phyloP scores from a whole-genome alignment of 768 basidiomycete genomes.

The Trametes elegans region DNA sequence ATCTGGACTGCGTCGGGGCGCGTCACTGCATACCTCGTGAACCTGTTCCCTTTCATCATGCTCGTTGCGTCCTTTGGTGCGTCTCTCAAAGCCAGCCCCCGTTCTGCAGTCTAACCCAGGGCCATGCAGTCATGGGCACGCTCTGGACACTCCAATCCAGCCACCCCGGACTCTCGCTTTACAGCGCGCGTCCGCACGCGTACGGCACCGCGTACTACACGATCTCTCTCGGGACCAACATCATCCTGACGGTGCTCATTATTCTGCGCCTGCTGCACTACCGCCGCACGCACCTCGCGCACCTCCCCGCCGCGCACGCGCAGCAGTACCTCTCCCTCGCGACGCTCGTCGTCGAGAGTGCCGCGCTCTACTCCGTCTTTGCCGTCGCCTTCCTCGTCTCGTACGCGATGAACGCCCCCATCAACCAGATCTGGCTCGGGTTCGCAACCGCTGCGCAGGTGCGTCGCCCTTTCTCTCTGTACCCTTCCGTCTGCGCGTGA shows the following conservation, averaged over 20 bases:
- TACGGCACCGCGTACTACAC: constrained; percentile 26
- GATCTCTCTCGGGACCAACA: constrained; percentile 26
- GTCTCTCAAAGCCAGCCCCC: neutral
- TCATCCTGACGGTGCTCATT: constrained; percentile 28
- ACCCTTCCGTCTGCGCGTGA: neutral
- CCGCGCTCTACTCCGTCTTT: constrained; percentile 28
- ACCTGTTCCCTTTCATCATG: constrained; percentile 11
- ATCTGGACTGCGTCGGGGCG: constrained; percentile 17
- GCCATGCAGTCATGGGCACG: constrained; percentile 17
- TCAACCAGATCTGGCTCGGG: constrained; percentile 25
- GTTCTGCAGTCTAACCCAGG: neutral
- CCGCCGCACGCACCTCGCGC: constrained; percentile 21
- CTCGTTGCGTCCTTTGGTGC: constrained; percentile 18
- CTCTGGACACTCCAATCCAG: constrained; percentile 19
- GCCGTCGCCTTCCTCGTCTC: constrained; percentile 28
- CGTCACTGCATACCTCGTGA: constrained; percentile 2
- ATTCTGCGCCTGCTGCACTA: constrained; percentile 21
- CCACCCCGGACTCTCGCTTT: constrained; percentile 22
- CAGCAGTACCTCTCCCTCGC: constrained; percentile 24
- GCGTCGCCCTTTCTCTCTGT: neutral
- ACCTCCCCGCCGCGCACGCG: constrained; percentile 20
- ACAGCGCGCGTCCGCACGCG: constrained; percentile 18
- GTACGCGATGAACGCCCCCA: constrained; percentile 24
- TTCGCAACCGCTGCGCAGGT: constrained; percentile 19
- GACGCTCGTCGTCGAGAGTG: constrained; percentile 29